Conservation (phyloP, 2,329 filamentous ascomycete species). For the Beauveria scarabaeidicola region DNA sequence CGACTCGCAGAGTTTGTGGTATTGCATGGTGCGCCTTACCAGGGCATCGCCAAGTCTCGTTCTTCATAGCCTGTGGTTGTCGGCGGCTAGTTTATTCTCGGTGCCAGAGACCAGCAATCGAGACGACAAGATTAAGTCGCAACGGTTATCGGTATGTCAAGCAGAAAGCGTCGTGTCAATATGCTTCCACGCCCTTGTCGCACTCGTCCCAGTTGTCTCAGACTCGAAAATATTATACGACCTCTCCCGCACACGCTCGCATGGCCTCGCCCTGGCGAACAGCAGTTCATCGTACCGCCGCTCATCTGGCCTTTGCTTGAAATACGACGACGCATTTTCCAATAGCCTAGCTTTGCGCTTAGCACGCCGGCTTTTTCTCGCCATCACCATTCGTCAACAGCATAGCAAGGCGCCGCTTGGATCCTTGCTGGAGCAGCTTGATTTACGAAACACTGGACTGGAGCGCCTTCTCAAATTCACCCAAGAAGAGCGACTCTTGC, state of each 20-base stretch:
- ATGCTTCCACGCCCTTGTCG: constrained; percentile 54
- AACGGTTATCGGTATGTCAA: constrained; percentile 29
- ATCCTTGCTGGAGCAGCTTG: constrained; percentile 44
- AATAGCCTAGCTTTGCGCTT: constrained; percentile 52
- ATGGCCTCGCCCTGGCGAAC: constrained; percentile 40
- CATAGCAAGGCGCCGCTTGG: constrained; percentile 42
- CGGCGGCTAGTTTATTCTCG: constrained; percentile 49
- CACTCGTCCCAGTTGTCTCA: constrained; percentile 43
- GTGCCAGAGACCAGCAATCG: constrained; percentile 32
- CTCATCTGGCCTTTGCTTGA: constrained; percentile 42
- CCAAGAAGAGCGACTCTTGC: constrained; percentile 41
- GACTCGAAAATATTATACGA: constrained; percentile 44
- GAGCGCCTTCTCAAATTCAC: constrained; percentile 40
- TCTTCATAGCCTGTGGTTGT: constrained; percentile 57
- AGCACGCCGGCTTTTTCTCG: constrained; percentile 49
- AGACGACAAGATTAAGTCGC: background rate
- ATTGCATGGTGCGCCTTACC: constrained; percentile 52
- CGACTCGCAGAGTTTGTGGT: constrained; percentile 55
- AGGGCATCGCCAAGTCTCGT: constrained; percentile 49
- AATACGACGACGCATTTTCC: constrained; percentile 56
- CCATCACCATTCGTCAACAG: constrained; percentile 43
- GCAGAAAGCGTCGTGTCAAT: constrained; percentile 48
- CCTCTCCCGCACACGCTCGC: constrained; percentile 52
- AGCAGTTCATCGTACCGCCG: constrained; percentile 38
- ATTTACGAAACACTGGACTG: constrained; percentile 39